Conservation (phyloP, 306 rosid genomes). For the Crataegus laevigata region DNA sequence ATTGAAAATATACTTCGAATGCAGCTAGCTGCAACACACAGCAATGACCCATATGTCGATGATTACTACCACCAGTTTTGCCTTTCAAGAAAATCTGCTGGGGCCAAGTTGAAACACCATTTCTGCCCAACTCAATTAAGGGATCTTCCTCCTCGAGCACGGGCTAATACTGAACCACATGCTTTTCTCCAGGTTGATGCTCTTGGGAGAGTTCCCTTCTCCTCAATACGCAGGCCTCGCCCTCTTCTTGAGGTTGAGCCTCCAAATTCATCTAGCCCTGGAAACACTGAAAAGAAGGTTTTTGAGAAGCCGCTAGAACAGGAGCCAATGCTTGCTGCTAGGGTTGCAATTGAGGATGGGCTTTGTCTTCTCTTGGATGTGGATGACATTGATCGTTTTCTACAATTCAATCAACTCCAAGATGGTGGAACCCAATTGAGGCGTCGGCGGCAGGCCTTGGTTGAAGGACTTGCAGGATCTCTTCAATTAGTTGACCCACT, state of each 20-base stretch:
- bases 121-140: slow-evolving; percentile 80
- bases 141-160: slow-evolving; percentile 77
- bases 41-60: slow-evolving; percentile 96
- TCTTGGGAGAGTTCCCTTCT: slow-evolving; percentile 95
- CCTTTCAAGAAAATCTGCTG: slow-evolving; percentile 71
- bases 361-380: slow-evolving; percentile 91
- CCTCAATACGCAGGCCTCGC: slow-evolving; percentile 98
- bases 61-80: slow-evolving; percentile 92
- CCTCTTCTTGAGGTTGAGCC: slow-evolving; percentile 97
- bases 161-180: slow-evolving; percentile 79
- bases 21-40: slow-evolving; percentile 94
- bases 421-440: slow-evolving; percentile 67
- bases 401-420: slow-evolving; percentile 78
- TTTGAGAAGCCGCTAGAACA: slow-evolving; percentile 91
- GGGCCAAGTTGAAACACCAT: slow-evolving; percentile 81
- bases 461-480: slow-evolving; percentile 78
- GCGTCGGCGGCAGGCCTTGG: slow-evolving; percentile 53
- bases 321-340: slow-evolving; percentile 95
- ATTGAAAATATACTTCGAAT: slow-evolving; percentile 80
- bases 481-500: slow-evolving; percentile 90
- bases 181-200: slow-evolving; percentile 99
- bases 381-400: slow-evolving; percentile 90
- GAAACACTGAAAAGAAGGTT: slow-evolving; percentile 54
- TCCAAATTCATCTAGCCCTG: slow-evolving; percentile 49
- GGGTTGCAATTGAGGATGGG: slow-evolving; percentile 91